These are phyloP conservation scores for Vitis hybrid DNA, from an alignment of 177 flowering plant genomes.

Conservation along the genomic window DNA sequence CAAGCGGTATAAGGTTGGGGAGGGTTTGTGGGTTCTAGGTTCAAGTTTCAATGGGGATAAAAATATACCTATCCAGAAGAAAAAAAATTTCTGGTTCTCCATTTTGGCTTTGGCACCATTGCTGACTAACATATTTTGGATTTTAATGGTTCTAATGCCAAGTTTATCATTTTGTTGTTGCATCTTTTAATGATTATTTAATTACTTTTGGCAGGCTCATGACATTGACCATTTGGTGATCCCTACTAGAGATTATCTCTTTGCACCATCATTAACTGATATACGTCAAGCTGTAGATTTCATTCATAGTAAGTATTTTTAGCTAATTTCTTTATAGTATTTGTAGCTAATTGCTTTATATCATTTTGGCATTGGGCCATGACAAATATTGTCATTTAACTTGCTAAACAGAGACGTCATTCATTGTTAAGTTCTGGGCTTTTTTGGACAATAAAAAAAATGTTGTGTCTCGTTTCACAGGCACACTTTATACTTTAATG, in stretches of 20 bases:
- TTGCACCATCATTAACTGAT: conserved; percentile 74
- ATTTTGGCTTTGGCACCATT: too few species aligned
- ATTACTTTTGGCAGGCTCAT: conserved; percentile 44
- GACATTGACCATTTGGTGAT: conserved; percentile 78
- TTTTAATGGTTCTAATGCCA: neutral
- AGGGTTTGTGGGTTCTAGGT: too few species aligned
- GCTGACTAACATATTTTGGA: neutral
- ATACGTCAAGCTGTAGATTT: conserved; percentile 71
- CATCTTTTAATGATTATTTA: neutral
- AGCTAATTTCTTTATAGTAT: conserved; percentile 14
- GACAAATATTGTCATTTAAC: too few species aligned
- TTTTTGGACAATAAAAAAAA: too few species aligned
- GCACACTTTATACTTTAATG: too few species aligned
- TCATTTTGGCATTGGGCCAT: neutral
- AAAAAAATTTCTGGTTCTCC: too few species aligned
- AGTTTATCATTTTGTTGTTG: conserved; percentile 2
- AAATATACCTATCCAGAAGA: too few species aligned
- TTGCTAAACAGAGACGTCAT: too few species aligned
- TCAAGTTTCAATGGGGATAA: too few species aligned
- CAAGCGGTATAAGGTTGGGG: too few species aligned
- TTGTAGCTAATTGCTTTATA: neutral
- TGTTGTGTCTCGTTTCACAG: too few species aligned
- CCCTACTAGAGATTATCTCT: conserved; percentile 81
- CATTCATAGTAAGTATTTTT: conserved; percentile 59
- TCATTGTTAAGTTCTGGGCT: too few species aligned